Conservation (phyloP, 108 stramenopile genomes). For the Fistulifera pelliculosa region DNA sequence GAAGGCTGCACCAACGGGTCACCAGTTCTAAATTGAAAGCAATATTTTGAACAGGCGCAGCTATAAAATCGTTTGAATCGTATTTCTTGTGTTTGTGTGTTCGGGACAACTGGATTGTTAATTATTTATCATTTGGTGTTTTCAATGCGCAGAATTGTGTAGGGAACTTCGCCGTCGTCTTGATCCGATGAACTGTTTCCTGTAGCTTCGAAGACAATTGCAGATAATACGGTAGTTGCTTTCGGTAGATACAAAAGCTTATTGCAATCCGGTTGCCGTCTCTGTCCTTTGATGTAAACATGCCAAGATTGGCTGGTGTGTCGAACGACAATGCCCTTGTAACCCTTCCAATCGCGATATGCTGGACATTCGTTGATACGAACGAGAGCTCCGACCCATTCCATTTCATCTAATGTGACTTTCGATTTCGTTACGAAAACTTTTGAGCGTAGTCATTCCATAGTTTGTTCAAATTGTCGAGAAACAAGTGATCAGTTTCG, state of each 20-base stretch:
- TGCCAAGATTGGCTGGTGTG: neutral
- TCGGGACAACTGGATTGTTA: neutral
- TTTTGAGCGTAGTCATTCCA: neutral
- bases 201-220: too few species aligned
- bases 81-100: neutral
- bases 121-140: neutral
- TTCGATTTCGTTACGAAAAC: neutral
- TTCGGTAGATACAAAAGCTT: neutral
- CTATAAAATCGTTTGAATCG: neutral
- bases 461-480: neutral
- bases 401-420: neutral
- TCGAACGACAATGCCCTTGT: neutral
- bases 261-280: neutral
- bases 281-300: neutral
- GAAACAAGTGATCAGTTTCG: neutral
- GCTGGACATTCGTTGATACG: neutral
- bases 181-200: too few species aligned
- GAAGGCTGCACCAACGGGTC: constrained; percentile 94
- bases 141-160: neutral
- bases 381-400: neutral
- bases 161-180: neutral
- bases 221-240: neutral
- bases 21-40: constrained; percentile 79
- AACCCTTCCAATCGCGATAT: neutral
- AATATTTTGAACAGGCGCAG: neutral